These are phyloP conservation scores for Penicillium sp. DNA, from an alignment of 2,329 filamentous ascomycete genomes.

Conservation along the genomic window DNA sequence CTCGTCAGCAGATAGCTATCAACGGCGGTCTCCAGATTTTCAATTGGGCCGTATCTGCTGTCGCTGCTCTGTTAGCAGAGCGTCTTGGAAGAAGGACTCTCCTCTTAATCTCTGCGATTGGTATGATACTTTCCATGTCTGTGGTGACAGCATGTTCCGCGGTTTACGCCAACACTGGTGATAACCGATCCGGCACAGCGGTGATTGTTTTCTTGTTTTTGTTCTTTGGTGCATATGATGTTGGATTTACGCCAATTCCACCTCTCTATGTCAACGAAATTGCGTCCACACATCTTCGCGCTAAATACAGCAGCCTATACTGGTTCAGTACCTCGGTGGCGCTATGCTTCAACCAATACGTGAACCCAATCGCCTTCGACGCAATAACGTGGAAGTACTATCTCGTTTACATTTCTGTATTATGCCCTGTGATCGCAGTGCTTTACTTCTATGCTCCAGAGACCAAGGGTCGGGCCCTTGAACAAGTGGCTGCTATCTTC, in stretches of 20 bases:
- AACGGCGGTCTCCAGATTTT: neutral
- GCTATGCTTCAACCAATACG: neutral
- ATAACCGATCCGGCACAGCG: neutral
- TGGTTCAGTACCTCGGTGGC: neutral
- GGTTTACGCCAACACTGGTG: neutral
- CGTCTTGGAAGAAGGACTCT: neutral
- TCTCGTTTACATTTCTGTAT: neutral
- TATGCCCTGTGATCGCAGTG: neutral
- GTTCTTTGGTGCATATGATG: neutral
- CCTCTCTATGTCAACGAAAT: neutral
- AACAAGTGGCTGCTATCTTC: neutral
- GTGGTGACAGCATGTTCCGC: neutral
- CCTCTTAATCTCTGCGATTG: neutral
- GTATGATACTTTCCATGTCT: neutral
- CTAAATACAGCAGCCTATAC: neutral
- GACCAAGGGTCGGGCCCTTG: neutral
- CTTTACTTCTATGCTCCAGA: neutral
- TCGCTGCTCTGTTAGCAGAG: neutral
- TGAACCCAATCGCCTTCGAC: neutral
- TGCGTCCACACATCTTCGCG: neutral
- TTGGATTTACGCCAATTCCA: neutral
- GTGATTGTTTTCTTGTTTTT: neutral
- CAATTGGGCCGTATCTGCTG: neutral
- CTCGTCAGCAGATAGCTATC: neutral
- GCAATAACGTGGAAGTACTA: neutral